phyloP scores from a whole-genome alignment of 495 filamentous ascomycete genomes.

The Lineolata rhizophorae region DNA sequence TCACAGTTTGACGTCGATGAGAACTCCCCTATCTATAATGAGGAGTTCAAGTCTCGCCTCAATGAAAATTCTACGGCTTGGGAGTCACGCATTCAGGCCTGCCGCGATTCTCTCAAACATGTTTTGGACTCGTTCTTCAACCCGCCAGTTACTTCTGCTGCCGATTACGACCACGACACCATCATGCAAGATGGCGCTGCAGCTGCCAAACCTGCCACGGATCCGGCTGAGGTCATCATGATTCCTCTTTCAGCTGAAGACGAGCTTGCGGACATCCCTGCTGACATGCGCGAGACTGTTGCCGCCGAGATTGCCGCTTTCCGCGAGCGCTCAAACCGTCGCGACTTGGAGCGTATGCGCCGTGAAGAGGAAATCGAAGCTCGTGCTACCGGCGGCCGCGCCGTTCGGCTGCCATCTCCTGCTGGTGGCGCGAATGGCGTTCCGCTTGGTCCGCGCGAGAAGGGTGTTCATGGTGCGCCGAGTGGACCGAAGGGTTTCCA shows the following conservation, averaged over 20 bases:
- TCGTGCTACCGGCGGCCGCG: slow-evolving; percentile 39
- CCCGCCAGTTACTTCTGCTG: slow-evolving; percentile 27
- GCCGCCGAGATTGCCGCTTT: slow-evolving; percentile 89
- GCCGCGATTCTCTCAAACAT: slow-evolving; percentile 38
- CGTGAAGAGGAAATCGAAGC: slow-evolving; percentile 84
- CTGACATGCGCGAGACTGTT: slow-evolving; percentile 91
- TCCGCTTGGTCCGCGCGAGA: slow-evolving; percentile 62
- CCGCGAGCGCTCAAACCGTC: slow-evolving; percentile 64
- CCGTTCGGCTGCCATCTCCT: slow-evolving; percentile 49
- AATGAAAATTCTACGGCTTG: slow-evolving; percentile 41
- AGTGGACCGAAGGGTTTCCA: slow-evolving; percentile 52
- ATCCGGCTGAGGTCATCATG: slow-evolving; percentile 76
- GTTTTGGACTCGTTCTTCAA: slow-evolving; percentile 52
- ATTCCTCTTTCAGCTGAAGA: slow-evolving; percentile 81
- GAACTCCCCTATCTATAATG: slow-evolving; percentile 54
- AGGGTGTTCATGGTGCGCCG: slow-evolving; percentile 50
- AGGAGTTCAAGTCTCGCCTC: slow-evolving; percentile 47
- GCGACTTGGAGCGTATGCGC: slow-evolving; percentile 71
- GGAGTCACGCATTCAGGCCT: slow-evolving; percentile 45
- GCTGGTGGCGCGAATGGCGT: slow-evolving; percentile 56
- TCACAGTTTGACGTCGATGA: slow-evolving; percentile 55
- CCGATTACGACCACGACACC: slow-evolving; percentile 44
- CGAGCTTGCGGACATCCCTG: slow-evolving; percentile 85
- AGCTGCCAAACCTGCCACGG: slow-evolving; percentile 23
- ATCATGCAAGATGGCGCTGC: slow-evolving; percentile 45